Conservation (phyloP, 2,329 filamentous ascomycete species). For the Cordyceps fumosorosea region DNA sequence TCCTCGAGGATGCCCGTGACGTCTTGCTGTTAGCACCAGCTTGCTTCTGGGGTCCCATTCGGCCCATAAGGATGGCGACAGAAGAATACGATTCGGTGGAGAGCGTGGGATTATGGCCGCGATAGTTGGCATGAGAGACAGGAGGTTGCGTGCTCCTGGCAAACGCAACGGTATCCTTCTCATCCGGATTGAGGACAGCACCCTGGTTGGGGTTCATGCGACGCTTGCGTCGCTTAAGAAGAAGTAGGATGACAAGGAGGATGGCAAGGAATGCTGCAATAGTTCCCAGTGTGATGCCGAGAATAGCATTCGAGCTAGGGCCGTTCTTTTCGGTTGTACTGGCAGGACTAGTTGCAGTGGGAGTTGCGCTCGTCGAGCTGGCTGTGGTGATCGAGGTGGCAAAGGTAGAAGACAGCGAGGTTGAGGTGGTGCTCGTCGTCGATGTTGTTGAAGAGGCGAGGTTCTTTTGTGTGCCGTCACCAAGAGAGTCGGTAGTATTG, state of each 20-base stretch:
- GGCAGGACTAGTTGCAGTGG: conserved; percentile 21
- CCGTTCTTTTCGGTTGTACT: conserved; percentile 26
- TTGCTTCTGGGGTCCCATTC: conserved; percentile 41
- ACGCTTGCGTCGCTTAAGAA: conserved; percentile 49
- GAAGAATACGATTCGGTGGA: conserved; percentile 56
- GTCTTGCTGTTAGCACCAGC: conserved; percentile 40
- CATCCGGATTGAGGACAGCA: conserved; percentile 42
- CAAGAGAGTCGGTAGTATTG: conserved; percentile 60
- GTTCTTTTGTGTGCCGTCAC: conserved; percentile 35
- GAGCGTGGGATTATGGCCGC: conserved; percentile 44
- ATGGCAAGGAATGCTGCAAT: conserved; percentile 67
- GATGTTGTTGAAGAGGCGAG: conserved; percentile 25
- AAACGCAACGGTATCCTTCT: conserved; percentile 50
- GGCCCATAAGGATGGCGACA: conserved; percentile 61
- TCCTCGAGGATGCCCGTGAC: conserved; percentile 47
- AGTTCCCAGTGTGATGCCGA: conserved; percentile 78
- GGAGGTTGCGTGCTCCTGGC: conserved; percentile 35
- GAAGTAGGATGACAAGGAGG: conserved; percentile 64
- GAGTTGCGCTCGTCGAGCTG: conserved; percentile 11
- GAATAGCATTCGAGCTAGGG: conserved; percentile 48
- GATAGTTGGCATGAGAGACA: conserved; percentile 33
- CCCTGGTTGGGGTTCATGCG: conserved; percentile 33
- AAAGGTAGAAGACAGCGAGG: conserved; percentile 19
- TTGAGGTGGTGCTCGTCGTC: conserved; percentile 20
- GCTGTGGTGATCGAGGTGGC: conserved; percentile 21